Conservation (phyloP, 805 yeast species). For the Saccharomycopsis sp. region DNA sequence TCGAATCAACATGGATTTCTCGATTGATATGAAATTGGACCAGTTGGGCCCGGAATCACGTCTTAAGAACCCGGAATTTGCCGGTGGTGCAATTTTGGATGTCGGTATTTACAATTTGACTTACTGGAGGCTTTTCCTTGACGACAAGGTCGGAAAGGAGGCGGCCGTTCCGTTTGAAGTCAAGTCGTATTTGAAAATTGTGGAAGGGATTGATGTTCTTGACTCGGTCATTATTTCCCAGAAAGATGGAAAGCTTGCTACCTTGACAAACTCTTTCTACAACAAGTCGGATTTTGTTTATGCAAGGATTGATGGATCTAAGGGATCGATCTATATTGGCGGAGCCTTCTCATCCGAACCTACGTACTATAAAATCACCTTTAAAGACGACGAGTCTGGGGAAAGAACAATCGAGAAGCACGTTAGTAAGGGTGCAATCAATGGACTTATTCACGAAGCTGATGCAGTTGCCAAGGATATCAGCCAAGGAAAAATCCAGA, state of each 20-base stretch:
- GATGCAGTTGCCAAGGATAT: conserved; percentile 45
- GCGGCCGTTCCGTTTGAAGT: conserved; percentile 19
- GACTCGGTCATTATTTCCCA: conserved; percentile 34
- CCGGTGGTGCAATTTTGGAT: conserved; percentile 53
- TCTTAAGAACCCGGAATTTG: conserved; percentile 38
- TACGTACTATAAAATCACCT: conserved; percentile 28
- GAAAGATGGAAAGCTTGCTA: conserved; percentile 36
- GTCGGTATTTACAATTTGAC: conserved; percentile 48
- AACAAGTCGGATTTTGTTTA: conserved; percentile 2
- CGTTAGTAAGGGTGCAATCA: conserved; percentile 31
- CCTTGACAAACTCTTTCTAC: conserved; percentile 28
- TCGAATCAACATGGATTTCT: conserved; percentile 39
- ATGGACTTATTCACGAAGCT: conserved; percentile 52
- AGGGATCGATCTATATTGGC: conserved; percentile 18
- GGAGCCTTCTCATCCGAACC: conserved; percentile 24
- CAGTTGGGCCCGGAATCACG: conserved; percentile 31
- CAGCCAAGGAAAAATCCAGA: conserved; percentile 32
- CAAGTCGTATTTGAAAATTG: conserved; percentile 32
- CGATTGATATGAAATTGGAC: conserved; percentile 32
- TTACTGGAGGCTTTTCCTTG: conserved; percentile 36
- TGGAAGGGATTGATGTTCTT: conserved; percentile 38
- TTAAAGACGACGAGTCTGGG: conserved; percentile 24
- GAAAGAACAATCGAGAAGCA: conserved; percentile 27
- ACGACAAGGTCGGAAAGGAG: conserved; percentile 29
- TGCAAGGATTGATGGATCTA: conserved; percentile 13